Percentiles rank a stretch among this genome's conserved stretches.
These are phyloP conservation scores for Nannochloris sp. DNA, from an alignment of 139 green algal species.

Conservation along the genomic window DNA sequence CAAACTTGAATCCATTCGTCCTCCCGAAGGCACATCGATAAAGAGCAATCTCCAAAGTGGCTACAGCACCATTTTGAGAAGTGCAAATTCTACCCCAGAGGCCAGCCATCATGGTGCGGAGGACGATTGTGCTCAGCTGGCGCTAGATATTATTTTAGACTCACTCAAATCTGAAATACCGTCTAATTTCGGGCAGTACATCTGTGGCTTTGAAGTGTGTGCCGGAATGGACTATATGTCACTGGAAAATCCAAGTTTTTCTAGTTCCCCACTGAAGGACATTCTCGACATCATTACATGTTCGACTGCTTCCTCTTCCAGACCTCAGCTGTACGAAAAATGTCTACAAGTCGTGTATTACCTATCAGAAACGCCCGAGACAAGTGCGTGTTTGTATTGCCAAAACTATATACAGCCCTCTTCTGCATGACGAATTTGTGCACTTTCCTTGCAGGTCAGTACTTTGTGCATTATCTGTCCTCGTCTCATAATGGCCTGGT, in stretches of 20 bases:
- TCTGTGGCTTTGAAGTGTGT: conserved; percentile 68
- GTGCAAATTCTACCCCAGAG: neutral
- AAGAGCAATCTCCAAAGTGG: neutral
- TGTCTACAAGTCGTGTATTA: conserved; percentile 47
- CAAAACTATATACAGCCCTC: neutral
- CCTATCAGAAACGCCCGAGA: conserved; percentile 26
- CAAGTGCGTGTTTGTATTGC: neutral
- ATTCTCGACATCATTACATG: conserved; percentile 28
- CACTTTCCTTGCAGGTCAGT: conserved; percentile 6
- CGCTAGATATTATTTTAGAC: conserved; percentile 25
- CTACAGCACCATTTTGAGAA: neutral
- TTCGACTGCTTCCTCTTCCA: conserved; percentile 4
- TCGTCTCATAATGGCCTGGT: conserved; percentile 12
- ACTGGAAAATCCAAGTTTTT: conserved; percentile 2
- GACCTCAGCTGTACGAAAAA: conserved; percentile 46
- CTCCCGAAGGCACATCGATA: neutral
- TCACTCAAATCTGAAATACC: conserved; percentile 29
- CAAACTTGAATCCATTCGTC: neutral
- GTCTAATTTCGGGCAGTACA: conserved; percentile 54
- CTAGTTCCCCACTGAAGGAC: conserved; percentile 40
- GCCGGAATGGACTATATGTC: neutral
- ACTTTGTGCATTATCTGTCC: conserved; percentile 25
- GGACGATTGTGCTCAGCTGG: conserved; percentile 18
- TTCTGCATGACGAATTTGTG: no score
- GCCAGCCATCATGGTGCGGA: neutral